Conservation (phyloP, 1,284 basidiomycete species). For the Xanthoconium separans region DNA sequence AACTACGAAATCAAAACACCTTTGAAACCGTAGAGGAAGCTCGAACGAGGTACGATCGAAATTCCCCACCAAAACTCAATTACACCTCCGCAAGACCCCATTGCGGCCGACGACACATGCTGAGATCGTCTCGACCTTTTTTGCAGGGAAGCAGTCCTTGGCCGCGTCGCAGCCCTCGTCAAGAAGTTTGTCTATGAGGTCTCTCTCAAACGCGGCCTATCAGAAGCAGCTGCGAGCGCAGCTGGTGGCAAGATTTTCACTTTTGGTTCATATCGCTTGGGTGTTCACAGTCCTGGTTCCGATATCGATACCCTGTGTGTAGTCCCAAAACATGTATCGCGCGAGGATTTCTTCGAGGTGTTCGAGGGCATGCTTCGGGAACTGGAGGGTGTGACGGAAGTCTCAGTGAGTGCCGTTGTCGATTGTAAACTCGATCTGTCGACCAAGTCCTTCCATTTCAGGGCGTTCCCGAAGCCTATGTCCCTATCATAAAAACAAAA, state of each 20-base stretch:
- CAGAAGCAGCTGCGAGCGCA: conserved; percentile 80
- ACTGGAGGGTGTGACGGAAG: conserved; percentile 84
- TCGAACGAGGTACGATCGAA: conserved; percentile 62
- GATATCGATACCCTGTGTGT: conserved; percentile 99
- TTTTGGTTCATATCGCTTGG: conserved; percentile 94
- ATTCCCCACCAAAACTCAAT: conserved; percentile 5
- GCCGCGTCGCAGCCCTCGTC: conserved; percentile 86
- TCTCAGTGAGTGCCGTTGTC: conserved; percentile 65
- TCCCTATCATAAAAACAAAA: conserved; percentile 92
- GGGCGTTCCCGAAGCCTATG: conserved; percentile 96
- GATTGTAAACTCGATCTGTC: neutral
- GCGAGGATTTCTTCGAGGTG: conserved; percentile 94
- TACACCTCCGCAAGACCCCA: conserved; percentile 7
- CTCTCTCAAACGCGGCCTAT: conserved; percentile 77
- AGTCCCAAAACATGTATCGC: conserved; percentile 92
- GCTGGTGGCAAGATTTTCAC: conserved; percentile 99
- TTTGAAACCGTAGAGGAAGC: conserved; percentile 93
- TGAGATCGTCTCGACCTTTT: conserved; percentile 26
- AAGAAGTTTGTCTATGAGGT: conserved; percentile 93
- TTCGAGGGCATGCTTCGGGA: conserved; percentile 91
- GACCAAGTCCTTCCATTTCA: conserved; percentile 33
- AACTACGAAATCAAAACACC: conserved; percentile 82
- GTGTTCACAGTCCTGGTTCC: conserved; percentile 93
- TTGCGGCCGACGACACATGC: conserved; percentile 10
- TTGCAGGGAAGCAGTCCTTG: conserved; percentile 88